These are phyloP conservation scores for Exophiala sp. DNA, from an alignment of 2,329 filamentous ascomycete genomes.

Conservation along the genomic window DNA sequence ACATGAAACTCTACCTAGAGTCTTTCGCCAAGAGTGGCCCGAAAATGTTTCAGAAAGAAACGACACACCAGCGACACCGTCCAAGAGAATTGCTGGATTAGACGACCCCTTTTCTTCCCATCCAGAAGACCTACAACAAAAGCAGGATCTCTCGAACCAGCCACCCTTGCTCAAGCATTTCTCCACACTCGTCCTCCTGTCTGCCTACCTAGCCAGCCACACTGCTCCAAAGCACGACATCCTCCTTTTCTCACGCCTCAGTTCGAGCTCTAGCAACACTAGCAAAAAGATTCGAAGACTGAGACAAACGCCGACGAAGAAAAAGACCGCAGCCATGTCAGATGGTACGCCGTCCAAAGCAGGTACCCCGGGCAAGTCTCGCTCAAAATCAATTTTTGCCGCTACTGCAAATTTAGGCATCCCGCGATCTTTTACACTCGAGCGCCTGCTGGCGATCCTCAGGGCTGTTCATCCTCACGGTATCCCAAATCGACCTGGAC, in stretches of 20 bases:
- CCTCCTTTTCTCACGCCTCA: conserved; percentile 49
- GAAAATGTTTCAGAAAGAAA: conserved; percentile 8
- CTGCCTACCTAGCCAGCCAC: conserved; percentile 47
- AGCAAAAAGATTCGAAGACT: conserved; percentile 42
- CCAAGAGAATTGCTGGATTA: neutral
- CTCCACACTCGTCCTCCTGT: conserved; percentile 45
- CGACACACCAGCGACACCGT: neutral
- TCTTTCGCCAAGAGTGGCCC: neutral
- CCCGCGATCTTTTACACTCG: conserved; percentile 40
- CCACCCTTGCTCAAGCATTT: conserved; percentile 41
- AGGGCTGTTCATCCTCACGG: conserved; percentile 46
- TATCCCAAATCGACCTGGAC: conserved; percentile 32
- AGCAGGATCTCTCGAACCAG: conserved; percentile 22
- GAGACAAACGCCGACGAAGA: conserved; percentile 34
- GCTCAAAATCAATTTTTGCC: conserved; percentile 15
- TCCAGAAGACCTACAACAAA: neutral
- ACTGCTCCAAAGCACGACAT: conserved; percentile 47
- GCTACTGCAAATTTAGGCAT: conserved; percentile 9
- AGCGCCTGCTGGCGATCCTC: conserved; percentile 47
- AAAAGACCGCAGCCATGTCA: conserved; percentile 6
- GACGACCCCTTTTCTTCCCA: too few species aligned
- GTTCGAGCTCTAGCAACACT: conserved; percentile 41
- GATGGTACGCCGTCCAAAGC: conserved; percentile 12
- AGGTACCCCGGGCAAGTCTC: conserved; percentile 33
- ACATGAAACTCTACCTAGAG: conserved; percentile 34